Evolutionary conservation across 2,329 filamentous ascomycete genomes (phyloP), one percentile per base, ranked within the genome.

Genomic region (Samsoniella hepiali): DNA sequence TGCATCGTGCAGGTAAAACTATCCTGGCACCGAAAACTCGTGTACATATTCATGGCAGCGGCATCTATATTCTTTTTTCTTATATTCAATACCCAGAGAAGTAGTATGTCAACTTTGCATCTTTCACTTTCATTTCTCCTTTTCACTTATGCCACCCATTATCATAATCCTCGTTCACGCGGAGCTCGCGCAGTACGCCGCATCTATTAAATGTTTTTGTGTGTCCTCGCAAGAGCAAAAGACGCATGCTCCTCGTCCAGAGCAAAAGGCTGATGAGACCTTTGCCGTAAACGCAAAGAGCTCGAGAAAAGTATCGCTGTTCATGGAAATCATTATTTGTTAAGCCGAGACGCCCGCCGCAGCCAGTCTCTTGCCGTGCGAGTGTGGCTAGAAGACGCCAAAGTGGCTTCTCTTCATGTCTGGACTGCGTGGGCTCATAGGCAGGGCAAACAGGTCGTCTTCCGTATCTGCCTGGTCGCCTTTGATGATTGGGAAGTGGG

Each of bases 331-430:
- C 47, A 53, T 60, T 36, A 60, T 34, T 22, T 17, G 57, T 34
- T 8, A 38, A 60, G 34, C 44, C 8, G 38, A 17, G 34, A 44
- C 45, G 22, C n/a, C 32, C 13, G 32, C 45, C 34, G 34, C 34
- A 5, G 36, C 13, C n/a, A 10, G 11, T 36, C 34, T 17, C 27
- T 47, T 47, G 27, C 9, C 15, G 36, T 22, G 11, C n/a, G 15
- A 22, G 32, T 17, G 10, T 10, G 38, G 32, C 47, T 60, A 60
- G n/a, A 60, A 66, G 32, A 84, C 76, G 69, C 84, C 86, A 72
- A 97, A 97, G 0, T 92, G 93, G 71, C 91, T 93, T 69, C 88
- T 91, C 60, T 88, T 87, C 81, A 95, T 92, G 68, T 96, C 92
- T 0, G 93, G 93, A 70, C 91, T 93, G 58, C 93, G 82, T 1